These are phyloP conservation scores for Pisolithus thermaeus DNA, from an alignment of 1,284 basidiomycete genomes.

Conservation along the genomic window DNA sequence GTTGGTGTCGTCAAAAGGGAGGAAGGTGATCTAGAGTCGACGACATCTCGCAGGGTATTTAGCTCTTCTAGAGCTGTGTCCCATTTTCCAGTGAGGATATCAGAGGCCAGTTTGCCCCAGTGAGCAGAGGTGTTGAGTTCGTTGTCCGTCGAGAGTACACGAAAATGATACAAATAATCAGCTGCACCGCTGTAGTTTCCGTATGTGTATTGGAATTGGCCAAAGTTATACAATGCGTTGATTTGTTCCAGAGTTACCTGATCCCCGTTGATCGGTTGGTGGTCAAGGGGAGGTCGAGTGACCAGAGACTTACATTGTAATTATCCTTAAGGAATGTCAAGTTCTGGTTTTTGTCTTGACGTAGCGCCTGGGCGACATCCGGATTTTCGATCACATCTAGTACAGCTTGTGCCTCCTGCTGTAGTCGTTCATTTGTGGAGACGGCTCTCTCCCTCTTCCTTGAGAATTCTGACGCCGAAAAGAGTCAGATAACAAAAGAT, in stretches of 20 bases:
- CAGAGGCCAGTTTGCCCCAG: slow-evolving; percentile 97
- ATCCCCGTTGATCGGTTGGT: slow-evolving; percentile 7
- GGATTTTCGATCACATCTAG: slow-evolving; percentile 96
- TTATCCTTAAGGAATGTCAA: slow-evolving; percentile 91
- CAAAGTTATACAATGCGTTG: slow-evolving; percentile 94
- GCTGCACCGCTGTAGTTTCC: slow-evolving; percentile 96
- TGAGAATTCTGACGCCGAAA: slow-evolving; percentile 60
- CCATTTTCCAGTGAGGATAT: slow-evolving; percentile 94
- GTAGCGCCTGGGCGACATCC: slow-evolving; percentile 83
- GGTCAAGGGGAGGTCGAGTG: slow-evolving; percentile 2
- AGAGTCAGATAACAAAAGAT: background rate
- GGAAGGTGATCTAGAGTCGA: slow-evolving; percentile 71
- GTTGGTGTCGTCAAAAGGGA: slow-evolving; percentile 43
- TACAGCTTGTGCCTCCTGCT: slow-evolving; percentile 88
- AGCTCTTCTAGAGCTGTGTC: slow-evolving; percentile 91
- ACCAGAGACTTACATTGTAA: slow-evolving; percentile 65
- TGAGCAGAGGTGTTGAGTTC: slow-evolving; percentile 92
- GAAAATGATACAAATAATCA: slow-evolving; percentile 98
- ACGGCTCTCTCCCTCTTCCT: slow-evolving; percentile 78
- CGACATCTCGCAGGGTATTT: slow-evolving; percentile 86
- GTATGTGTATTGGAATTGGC: slow-evolving; percentile 96
- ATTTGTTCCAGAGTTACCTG: slow-evolving; percentile 94
- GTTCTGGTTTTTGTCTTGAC: slow-evolving; percentile 97
- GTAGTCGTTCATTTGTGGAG: slow-evolving; percentile 77
- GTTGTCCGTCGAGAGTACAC: slow-evolving; percentile 89